Evolutionary conservation across 1,284 basidiomycete genomes (phyloP).

Genomic region (Xanthoconium separans): DNA sequence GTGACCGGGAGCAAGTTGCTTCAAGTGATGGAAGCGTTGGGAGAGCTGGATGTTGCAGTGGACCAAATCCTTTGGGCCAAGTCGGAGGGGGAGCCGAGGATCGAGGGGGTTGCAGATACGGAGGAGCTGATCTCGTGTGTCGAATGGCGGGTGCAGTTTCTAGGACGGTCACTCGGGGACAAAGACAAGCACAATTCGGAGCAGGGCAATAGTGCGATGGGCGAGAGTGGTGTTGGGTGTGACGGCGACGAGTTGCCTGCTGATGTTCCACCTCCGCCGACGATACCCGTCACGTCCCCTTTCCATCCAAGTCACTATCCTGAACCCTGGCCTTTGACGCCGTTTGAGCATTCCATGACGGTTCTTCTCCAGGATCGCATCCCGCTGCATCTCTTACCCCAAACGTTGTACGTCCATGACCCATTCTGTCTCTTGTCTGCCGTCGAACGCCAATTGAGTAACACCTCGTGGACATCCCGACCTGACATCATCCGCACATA

Average conservation of each 20-base stretch:
- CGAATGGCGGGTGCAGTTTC: slow-evolving; percentile 10
- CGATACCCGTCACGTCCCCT: slow-evolving; percentile 17
- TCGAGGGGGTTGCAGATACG: slow-evolving; percentile 32
- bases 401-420: slow-evolving; percentile 28
- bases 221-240: not conserved
- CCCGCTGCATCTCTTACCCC: slow-evolving; percentile 35
- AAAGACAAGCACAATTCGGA: not conserved
- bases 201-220: too few species aligned
- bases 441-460: fast-evolving
- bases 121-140: slow-evolving; percentile 21
- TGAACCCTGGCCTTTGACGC: slow-evolving; percentile 35
- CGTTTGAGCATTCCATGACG: slow-evolving; percentile 19
- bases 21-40: slow-evolving; percentile 33
- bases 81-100: slow-evolving; percentile 37
- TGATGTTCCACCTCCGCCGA: not conserved
- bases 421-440: slow-evolving; percentile 19
- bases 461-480: slow-evolving; percentile 19
- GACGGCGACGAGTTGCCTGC: not conserved
- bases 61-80: slow-evolving; percentile 38
- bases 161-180: too few species aligned
- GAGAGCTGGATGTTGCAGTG: slow-evolving; percentile 35
- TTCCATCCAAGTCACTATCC: slow-evolving; percentile 35
- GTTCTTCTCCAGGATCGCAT: slow-evolving; percentile 32
- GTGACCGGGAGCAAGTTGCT: slow-evolving; percentile 40
- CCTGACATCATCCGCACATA: slow-evolving; percentile 24